Percentiles rank a stretch among this genome's conserved stretches.
Conservation (phyloP, 441 rosid species). For the Erodium trifolium region DNA sequence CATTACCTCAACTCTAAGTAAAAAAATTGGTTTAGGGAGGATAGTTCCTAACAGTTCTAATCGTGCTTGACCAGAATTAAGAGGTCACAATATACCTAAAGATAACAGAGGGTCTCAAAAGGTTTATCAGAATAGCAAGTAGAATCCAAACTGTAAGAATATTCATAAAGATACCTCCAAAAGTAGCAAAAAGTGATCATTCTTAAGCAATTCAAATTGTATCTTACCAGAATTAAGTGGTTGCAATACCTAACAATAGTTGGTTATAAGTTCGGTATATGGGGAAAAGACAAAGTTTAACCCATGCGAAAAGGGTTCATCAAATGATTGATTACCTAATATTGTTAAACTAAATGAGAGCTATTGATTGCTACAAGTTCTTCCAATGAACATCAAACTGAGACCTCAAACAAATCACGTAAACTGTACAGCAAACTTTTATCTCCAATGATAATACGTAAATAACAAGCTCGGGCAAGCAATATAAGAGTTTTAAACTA, state of each 20-base stretch:
- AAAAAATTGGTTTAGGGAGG: neutral
- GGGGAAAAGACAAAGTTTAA: constrained; percentile 2
- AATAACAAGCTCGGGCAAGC: neutral
- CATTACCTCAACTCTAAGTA: neutral
- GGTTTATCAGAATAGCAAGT: neutral
- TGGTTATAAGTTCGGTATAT: constrained; percentile 3
- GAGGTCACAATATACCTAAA: neutral
- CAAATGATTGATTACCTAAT: constrained; percentile 3
- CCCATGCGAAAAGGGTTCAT: constrained; percentile 1
- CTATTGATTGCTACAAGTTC: constrained; percentile 1
- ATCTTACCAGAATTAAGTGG: constrained; percentile 8
- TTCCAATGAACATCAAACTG: constrained; percentile 3
- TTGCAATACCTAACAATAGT: constrained; percentile 6
- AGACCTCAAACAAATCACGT: constrained; percentile 5
- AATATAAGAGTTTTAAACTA: constrained; percentile 2
- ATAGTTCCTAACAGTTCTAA: neutral
- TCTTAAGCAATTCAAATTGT: neutral
- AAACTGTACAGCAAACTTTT: neutral
- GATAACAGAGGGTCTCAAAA: neutral
- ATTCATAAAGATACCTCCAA: constrained; percentile 2
- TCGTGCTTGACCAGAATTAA: neutral
- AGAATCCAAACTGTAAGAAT: neutral
- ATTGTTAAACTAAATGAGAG: neutral
- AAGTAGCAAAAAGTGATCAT: constrained; percentile 5
- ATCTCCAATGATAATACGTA: constrained; percentile 3